Evolutionary conservation across 345 rosid genomes (phyloP), one percentile per base, ranked within the genome.

Genomic region (Syzygium aromaticum): DNA sequence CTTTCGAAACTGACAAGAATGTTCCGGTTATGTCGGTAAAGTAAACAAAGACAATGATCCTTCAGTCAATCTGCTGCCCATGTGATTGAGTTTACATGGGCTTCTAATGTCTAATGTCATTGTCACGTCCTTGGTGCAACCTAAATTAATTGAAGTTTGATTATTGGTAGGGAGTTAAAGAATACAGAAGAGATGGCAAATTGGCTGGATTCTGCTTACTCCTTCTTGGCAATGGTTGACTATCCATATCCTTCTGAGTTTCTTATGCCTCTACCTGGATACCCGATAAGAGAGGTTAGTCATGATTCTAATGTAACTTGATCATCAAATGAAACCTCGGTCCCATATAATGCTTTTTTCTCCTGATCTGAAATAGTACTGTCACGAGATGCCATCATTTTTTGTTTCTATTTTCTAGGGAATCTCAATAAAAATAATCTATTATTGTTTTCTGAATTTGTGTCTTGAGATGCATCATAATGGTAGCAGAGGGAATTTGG

Each of bases 251-350:
- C 98, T 52, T 90, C 99, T 61, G 87, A 90, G 57, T 97, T 97
- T 89, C 89, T 96, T 91, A 97, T 96, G 99, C 99, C 99, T 88
- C 88, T 97, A 87, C 99, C 98, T n/a, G 99, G 98, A 86, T 92
- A 95, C 85, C 98, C 99, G 7, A 96, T 97, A 83, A 93, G 92
- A 92, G 99, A 97, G 98, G 99, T 97, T 85, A 87, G 91, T 87
- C 85, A 86, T 40, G 52, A 87, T 19, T 49, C 83, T 38, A 14
- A 38, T 38, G 0, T 38, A 9, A 38, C 82, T 33, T 10, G 13
- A 19, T 73, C 82, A 73, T 38, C 27, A 73, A 73, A 19, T 38
- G 49, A 73, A 73, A 73, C 14, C 15, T 73, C 5, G 27, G 82
- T 73, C 49, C 23, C 49, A 73, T 38, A 21, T 10, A 40, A 73